phyloP scores from a whole-genome alignment of 345 rosid species.

The Schrenkiella parvula region DNA sequence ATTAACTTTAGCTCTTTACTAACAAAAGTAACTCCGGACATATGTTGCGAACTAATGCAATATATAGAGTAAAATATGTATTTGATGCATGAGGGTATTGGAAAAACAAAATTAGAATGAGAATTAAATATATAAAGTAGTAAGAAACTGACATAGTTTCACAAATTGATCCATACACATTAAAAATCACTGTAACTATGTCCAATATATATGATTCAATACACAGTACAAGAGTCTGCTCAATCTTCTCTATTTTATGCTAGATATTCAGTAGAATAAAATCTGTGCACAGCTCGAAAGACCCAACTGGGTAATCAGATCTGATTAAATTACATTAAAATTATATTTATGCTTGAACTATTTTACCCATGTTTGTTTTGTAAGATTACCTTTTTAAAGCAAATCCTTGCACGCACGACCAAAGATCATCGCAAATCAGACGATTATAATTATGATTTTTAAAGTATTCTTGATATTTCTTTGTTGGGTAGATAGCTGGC shows the following conservation, averaged over 20 bases:
- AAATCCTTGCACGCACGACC: conserved; percentile 41
- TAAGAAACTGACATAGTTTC: background rate
- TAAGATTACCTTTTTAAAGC: background rate
- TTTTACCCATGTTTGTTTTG: conserved; percentile 5
- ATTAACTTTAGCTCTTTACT: background rate
- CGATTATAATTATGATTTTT: conserved; percentile 4
- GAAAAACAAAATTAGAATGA: background rate
- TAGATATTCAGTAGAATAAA: conserved; percentile 25
- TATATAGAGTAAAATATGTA: background rate
- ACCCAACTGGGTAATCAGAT: conserved; percentile 26
- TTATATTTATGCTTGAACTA: conserved; percentile 18
- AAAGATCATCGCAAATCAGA: conserved; percentile 22
- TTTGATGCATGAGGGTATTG: background rate
- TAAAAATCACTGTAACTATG: background rate
- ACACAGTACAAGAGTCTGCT: conserved; percentile 8
- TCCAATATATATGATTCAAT: background rate
- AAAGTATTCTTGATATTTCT: background rate
- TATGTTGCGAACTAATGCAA: background rate
- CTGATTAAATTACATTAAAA: conserved; percentile 11
- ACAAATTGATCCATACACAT: background rate
- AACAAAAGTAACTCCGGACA: background rate
- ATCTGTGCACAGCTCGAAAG: conserved; percentile 25
- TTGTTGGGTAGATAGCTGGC: conserved; percentile 38
- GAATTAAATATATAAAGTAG: background rate
- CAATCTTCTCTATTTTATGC: background rate